Evolutionary conservation across 2,329 filamentous ascomycete species (phyloP), one percentile per base, ranked within the genome.

Genomic region (Phaeosphaeria sp.): DNA sequence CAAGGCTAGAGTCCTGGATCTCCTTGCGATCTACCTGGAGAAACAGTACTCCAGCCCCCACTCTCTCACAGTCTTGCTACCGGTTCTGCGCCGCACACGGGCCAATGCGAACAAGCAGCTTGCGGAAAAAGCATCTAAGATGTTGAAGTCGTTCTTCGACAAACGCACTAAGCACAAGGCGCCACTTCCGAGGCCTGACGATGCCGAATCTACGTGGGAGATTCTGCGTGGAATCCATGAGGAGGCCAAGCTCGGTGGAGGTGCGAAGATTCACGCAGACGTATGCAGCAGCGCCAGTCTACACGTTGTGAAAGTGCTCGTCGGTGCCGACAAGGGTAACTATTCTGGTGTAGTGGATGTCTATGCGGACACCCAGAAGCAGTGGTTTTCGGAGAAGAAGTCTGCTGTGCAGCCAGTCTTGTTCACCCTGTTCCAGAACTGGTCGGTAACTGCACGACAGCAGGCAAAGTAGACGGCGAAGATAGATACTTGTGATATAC

Each of bases 1-100:
- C 84, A 99, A 99, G 82, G 91, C 92, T 77, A 91, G 93, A 43
- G 90, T 97, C 6, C 85, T 98, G 4, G 95, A 98, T 72, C 85
- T 98, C 1, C 83, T 98, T 11, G 87, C 90, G 59, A 90, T 95
- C 62, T 98, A 92, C 76, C 83, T 95, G 63, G 93, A 91, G 75
- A 89, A 90, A 66, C 89, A 95, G 77, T 86, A 90, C 55, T 83
- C 84, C 21, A 90, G 88, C 67, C 78, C 85, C 1, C 80, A 93
- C 1, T 86, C 88, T 0, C 86, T 95, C 44, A 82, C 87, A 39
- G 78, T 95, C 8, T 80, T 97, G 6, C 75, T 93, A 7, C 93
- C 94, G 0, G 82, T 97, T 0, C 82, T 96, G n/a, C 81, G 84
- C 45, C 86, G 95, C 43, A 87, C 91, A 46, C 88, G 92, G 55